Evolutionary conservation across 23 red algal genomes (phyloP).

Genomic region (Pyropia haitanensis): DNA sequence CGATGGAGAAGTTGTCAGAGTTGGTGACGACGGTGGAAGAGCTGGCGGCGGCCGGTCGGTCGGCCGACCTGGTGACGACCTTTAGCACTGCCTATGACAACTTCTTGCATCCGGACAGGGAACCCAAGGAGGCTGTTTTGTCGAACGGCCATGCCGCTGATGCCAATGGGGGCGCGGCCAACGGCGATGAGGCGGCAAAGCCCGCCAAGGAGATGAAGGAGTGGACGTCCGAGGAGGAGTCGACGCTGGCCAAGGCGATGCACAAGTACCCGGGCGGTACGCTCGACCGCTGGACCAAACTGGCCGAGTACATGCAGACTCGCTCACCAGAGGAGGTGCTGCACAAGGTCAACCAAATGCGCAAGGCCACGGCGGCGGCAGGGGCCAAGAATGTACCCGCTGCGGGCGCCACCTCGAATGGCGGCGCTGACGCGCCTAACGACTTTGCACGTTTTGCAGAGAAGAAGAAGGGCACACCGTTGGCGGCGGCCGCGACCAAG

Average conservation of each 20-base stretch:
- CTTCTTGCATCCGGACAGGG: not conserved
- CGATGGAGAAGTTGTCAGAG: no score
- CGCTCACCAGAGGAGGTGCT: constrained; percentile 33
- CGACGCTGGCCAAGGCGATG: constrained; percentile 56
- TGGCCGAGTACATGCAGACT: constrained; percentile 53
- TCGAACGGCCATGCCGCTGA: not conserved
- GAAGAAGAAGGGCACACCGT: constrained; percentile 40
- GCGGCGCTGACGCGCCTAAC: not conserved
- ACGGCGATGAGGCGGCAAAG: not conserved
- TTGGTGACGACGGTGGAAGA: no score
- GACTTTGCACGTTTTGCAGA: constrained; percentile 53
- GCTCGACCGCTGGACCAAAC: constrained; percentile 30
- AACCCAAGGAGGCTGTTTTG: not conserved
- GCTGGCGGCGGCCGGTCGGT: no score
- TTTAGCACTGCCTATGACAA: not conserved
- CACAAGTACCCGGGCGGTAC: constrained; percentile 69
- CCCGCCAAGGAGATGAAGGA: not conserved
- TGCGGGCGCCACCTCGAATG: not conserved
- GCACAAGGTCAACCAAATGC: constrained; percentile 40
- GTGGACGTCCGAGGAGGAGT: constrained; percentile 56
- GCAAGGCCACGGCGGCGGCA: not conserved
- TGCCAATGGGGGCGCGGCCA: not conserved
- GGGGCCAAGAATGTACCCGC: not conserved
- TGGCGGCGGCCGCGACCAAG: not conserved
- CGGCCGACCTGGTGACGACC: not conserved